Evolutionary conservation across 345 rosid species (phyloP).

Genomic region (Salix koriyanagi): DNA sequence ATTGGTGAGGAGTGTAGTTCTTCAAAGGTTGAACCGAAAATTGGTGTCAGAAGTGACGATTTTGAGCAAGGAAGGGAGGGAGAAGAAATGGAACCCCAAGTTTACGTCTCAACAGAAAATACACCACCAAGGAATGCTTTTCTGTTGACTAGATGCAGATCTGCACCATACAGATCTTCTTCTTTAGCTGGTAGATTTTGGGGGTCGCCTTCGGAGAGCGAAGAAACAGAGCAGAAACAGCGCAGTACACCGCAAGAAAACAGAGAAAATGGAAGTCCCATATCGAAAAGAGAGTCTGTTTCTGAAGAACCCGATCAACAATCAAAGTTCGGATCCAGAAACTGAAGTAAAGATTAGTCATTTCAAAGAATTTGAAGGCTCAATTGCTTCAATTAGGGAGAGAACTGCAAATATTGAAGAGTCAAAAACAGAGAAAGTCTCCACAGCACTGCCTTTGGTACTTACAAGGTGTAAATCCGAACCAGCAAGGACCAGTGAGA

Average conservation of each 20-base stretch:
- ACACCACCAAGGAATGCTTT: conserved; percentile 76
- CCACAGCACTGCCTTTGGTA: conserved; percentile 25
- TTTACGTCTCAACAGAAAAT: conserved; percentile 28
- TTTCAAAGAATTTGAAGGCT: conserved; percentile 26
- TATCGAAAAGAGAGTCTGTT: conserved; percentile 28
- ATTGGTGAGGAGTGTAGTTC: conserved; percentile 20
- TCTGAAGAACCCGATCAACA: conserved; percentile 24
- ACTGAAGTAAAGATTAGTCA: conserved; percentile 16
- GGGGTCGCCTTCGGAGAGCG: conserved; percentile 53
- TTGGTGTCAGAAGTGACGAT: conserved; percentile 17
- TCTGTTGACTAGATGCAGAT: conserved; percentile 69
- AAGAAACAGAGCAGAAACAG: conserved; percentile 26
- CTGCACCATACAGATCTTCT: conserved; percentile 81
- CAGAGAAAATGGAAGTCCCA: conserved; percentile 21
- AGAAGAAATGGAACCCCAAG: conserved; percentile 24
- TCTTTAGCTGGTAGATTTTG: conserved; percentile 75
- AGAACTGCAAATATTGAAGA: conserved; percentile 19
- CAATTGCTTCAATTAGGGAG: conserved; percentile 16
- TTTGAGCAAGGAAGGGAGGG: conserved; percentile 9
- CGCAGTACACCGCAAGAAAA: conserved; percentile 23
- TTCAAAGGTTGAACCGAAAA: conserved; percentile 26
- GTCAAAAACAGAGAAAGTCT: conserved; percentile 19
- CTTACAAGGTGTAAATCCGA: conserved; percentile 84
- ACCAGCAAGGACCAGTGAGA: conserved; percentile 67
- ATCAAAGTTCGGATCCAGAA: conserved; percentile 21